Evolutionary conservation across 192 early-diverging fungal species (phyloP).

Genomic region (Ambispora gerdemannii): DNA sequence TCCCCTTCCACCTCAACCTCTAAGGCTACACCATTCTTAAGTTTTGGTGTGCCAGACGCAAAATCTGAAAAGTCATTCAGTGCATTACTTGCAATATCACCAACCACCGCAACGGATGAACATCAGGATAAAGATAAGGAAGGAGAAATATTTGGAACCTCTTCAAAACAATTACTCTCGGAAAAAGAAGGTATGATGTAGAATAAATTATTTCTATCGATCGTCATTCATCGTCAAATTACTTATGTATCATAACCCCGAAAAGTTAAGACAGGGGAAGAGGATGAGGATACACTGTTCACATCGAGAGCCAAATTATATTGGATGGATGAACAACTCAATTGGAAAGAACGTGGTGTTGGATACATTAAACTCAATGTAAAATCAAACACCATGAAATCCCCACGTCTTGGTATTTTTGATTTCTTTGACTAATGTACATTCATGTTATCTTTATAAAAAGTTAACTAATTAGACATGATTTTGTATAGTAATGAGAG

Average conservation of each 20-base stretch:
- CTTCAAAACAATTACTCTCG: background rate
- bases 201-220: background rate
- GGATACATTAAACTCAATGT: conserved; percentile 41
- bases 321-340: conserved; percentile 29
- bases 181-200: conserved; percentile 19
- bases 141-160: background rate
- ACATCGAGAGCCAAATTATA: conserved; percentile 41
- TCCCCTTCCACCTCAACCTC: background rate
- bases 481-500: conserved; percentile 40
- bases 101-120: too few relatives aligned
- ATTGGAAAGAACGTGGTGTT: conserved; percentile 45
- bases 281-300: conserved; percentile 39
- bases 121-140: conserved; percentile 9
- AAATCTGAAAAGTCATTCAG: background rate
- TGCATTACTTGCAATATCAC: background rate
- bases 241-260: too few relatives aligned
- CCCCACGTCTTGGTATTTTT: conserved; percentile 11
- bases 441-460: background rate
- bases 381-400: conserved; percentile 12
- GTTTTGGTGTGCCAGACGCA: background rate
- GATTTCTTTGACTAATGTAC: background rate
- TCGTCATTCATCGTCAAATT: conserved; percentile 32
- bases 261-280: conserved; percentile 45
- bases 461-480: background rate
- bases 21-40: background rate